phyloP scores from a whole-genome alignment of 164 flowering plant species.

The Macadamia tetraphylla region DNA sequence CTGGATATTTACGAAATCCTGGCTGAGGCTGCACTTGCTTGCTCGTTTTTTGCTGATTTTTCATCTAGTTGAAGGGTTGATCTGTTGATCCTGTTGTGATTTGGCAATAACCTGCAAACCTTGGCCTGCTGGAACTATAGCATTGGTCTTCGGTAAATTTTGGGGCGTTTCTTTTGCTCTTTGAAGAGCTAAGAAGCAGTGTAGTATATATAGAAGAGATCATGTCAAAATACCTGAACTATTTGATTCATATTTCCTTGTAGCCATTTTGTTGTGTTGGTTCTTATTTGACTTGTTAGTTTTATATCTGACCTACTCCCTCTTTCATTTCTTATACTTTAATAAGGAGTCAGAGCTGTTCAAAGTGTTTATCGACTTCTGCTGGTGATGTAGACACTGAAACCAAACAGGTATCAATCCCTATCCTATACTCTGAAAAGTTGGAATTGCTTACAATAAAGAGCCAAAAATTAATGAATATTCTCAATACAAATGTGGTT shows the following conservation, averaged over 20 bases:
- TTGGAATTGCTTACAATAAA: too few relatives aligned
- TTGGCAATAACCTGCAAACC: background rate
- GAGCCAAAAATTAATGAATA: too few relatives aligned
- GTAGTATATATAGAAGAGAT: background rate
- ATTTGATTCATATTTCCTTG: too few relatives aligned
- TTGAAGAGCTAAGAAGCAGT: background rate
- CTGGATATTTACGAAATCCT: too few relatives aligned
- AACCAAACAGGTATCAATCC: constrained; percentile 50
- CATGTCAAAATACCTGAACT: background rate
- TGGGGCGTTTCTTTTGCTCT: background rate
- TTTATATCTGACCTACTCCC: background rate
- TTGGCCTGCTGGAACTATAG: background rate
- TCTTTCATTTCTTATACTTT: background rate
- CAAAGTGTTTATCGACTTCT: constrained; percentile 23
- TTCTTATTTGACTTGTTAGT: background rate
- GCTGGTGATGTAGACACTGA: constrained; percentile 44
- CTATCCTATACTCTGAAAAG: background rate
- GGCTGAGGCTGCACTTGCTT: too few relatives aligned
- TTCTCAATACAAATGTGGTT: too few relatives aligned
- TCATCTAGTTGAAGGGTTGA: background rate
- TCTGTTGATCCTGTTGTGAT: background rate
- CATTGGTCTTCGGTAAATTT: background rate
- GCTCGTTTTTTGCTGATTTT: too few relatives aligned
- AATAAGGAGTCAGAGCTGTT: constrained; percentile 46
- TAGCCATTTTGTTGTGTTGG: background rate